Percentiles rank a stretch among this genome's conserved stretches.
These are phyloP conservation scores for Botrytis deweyae DNA, from an alignment of 2,329 filamentous ascomycete genomes.

Conservation along the genomic window DNA sequence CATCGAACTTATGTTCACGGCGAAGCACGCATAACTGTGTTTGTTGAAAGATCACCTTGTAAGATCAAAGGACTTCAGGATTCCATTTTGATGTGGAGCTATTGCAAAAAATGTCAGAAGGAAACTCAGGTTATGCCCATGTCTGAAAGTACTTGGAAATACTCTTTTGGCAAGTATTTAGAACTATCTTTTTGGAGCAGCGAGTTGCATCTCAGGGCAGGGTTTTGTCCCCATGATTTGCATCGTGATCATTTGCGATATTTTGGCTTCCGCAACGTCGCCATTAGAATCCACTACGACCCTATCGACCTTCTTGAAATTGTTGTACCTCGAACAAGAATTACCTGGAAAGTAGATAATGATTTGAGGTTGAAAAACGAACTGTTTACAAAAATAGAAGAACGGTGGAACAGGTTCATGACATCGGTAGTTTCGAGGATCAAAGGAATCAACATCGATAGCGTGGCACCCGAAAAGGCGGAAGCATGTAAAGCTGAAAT, in stretches of 20 bases:
- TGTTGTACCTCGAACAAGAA: slow-evolving; percentile 81
- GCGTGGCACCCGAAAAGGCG: slow-evolving; percentile 81
- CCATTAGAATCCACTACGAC: slow-evolving; percentile 88
- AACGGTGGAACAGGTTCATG: slow-evolving; percentile 84
- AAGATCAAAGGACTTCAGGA: slow-evolving; percentile 65
- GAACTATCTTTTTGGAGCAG: slow-evolving; percentile 96
- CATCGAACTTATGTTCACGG: slow-evolving; percentile 97
- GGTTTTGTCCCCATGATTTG: slow-evolving; percentile 84
- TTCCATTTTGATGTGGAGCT: slow-evolving; percentile 96
- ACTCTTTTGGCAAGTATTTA: slow-evolving; percentile 98
- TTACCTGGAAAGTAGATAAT: slow-evolving; percentile 97
- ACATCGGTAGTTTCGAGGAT: slow-evolving; percentile 79
- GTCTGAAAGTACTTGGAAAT: slow-evolving; percentile 95
- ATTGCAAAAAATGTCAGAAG: slow-evolving; percentile 86
- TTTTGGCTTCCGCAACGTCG: slow-evolving; percentile 84
- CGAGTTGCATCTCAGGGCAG: slow-evolving; percentile 70
- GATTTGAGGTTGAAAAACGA: slow-evolving; percentile 93
- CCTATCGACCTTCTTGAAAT: slow-evolving; percentile 91
- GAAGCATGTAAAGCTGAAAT: slow-evolving; percentile 81
- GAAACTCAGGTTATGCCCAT: slow-evolving; percentile 88
- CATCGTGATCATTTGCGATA: slow-evolving; percentile 90
- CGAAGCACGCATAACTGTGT: slow-evolving; percentile 87
- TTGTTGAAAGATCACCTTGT: slow-evolving; percentile 73
- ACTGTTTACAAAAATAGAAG: slow-evolving; percentile 76
- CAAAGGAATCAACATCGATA: slow-evolving; percentile 86